Evolutionary conservation across 495 filamentous ascomycete species (phyloP), one percentile per base, ranked within the genome.

Genomic region (Apodospora peruviana): DNA sequence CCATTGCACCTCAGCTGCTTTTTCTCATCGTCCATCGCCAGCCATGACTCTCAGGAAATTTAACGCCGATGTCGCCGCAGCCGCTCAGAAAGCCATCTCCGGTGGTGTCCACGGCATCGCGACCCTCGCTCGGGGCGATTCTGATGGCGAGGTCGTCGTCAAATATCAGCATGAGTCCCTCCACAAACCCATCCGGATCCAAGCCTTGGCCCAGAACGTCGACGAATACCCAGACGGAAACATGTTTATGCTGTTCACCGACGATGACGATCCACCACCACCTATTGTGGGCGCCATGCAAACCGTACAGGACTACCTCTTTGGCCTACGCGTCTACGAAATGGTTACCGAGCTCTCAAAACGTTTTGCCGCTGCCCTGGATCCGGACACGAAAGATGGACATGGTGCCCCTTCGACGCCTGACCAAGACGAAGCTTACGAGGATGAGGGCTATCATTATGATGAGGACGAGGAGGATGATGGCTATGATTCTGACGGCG

Each of bases 151-250:
- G 37, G 18, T 69, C 17, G 52, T 66, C 22, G 46, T 72, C 12
- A 55, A 34, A 20, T 61, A 59, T 27, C 46, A 45, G 8, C 51
- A 60, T 49, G 20, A 45, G 3, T 46, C 40, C n/a, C 43, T 66
- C 9, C 38, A 47, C 1, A 34, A 32, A 3, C 51, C 54, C 19
- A 40, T 62, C 2, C 36, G 36, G 5, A 60, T 72, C 17, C 56
- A 50, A 2, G 51, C 44, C 1, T n/a, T 55, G 4, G 50, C 37
- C 19, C 40, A 53, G 21, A 82, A 88, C 49, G 56, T 82, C 4
- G 66, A 70, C 35, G 81, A 87, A 8, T 91, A 91, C 52, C 87
- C 86, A 2, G 67, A 64, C 18, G 60, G 59, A 22, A 85, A 87
- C 55, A 67, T 63, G 37, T 86, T 79, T 49, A 73, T 82, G 48